Base-by-base conservation (phyloP, 768 basidiomycete genomes). In the Arthromyces matolae region DNA sequence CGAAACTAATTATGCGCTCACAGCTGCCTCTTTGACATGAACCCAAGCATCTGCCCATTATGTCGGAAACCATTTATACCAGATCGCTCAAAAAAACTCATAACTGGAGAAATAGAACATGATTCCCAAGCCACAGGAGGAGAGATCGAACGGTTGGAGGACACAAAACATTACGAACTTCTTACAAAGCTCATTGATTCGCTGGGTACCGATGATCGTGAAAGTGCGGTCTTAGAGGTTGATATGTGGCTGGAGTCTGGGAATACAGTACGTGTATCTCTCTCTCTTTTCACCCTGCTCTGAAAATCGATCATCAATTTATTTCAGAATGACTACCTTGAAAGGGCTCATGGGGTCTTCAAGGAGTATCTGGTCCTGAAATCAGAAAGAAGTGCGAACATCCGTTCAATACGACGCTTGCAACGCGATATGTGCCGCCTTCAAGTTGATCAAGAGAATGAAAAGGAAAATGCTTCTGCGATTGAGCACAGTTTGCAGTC, bases 241-340 rank as follows among this genome's bases (percentile, higher is more conserved):
- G 72, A 77, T 42, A 54, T 59, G 25, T 86, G 80, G 79, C 67
- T 86, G n/a, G 72, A 68, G 34, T 50, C 68, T 24, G 63, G 68
- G 0, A 75, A 75, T 42, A 54, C 67, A 49, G 72, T 73, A 38
- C 57, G 68, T 62, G 53, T 50, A 27, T 42, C 34, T 23, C 47
- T 36, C 35, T 34, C 22, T 28, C 51, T 42, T 47, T 38, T 23
- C 20, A 20, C 25, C 16, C 42, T 19, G 12, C 27, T 25, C 27
- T 40, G n/a, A n/a, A 39, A 42, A 10, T 16, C 18, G 10, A 50
- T 31, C 22, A 28, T n/a, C n/a, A n/a, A n/a, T n/a, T n/a, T n/a
- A n/a, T n/a, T n/a, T n/a, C 49, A 68, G 63, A 45, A 50, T 42
- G 12, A 46, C 42, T 47, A 62, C 23, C 51, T 71, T 41, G 64